Evolutionary conservation across 352 stramenopile species (phyloP), one percentile per base, ranked within the genome.

Genomic region (Phytophthora palmivora): DNA sequence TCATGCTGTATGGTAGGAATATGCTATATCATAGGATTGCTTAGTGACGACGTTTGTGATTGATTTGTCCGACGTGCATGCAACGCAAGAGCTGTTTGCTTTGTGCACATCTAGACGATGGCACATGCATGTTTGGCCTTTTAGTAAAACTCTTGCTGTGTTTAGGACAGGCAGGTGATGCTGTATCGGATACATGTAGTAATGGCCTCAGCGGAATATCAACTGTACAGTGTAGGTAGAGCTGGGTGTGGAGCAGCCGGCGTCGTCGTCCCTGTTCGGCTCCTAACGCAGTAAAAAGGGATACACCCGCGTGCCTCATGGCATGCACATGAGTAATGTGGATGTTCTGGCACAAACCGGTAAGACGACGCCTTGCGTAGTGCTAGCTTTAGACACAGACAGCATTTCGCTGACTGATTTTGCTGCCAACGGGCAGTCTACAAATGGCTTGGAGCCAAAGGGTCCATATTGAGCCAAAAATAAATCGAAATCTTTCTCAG

Each of bases 201-300:
- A 58, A 58, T 51, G 54, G 21, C 7, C 12, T 39, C 18, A 28
- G 21, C 6, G 8, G 32, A 62, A 43, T 28, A 47, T 56, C 37
- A 56, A 50, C 55, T 38, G 11, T 3, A 32, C 30, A 56, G 57
- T 26, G 30, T 33, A 45, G 19, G 34, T 36, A 18, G 18, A 6
- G 24, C 24, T n/a, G n/a, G n/a, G n/a, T n/a, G n/a, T 28, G 24
- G 24, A 28, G 24, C 24, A 28, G 24, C 6, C 24, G 24, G 6
- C 24, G 30, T 7, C 38, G 16, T 43, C 24, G n/a, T 33, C 53
- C 14, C 58, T 48, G 57, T 47, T 65, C 58, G 47, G 42, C 32
- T 16, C 36, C 22, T 61, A 67, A 52, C 48, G 39, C 58, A 50
- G 61, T 34, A 48, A 50, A 67, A 58, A 60, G 21, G 42, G 45